A percentile compares a stretch with the other conserved stretches of the same genome.
phyloP scores from a whole-genome alignment of 768 basidiomycete species.

The Tephrocybe sp. region DNA sequence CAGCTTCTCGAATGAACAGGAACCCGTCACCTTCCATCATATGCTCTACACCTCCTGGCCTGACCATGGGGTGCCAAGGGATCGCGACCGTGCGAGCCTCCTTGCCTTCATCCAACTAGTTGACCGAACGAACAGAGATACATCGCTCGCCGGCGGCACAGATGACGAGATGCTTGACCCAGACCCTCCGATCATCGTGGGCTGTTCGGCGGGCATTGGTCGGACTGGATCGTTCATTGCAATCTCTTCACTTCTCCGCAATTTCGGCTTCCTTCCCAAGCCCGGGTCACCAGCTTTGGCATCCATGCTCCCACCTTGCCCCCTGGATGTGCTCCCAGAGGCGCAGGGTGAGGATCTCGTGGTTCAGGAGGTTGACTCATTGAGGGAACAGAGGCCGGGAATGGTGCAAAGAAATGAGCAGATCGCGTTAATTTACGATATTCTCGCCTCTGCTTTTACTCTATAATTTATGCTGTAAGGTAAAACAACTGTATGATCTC shows the following conservation, averaged over 20 bases:
- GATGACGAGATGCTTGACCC: conserved; percentile 37
- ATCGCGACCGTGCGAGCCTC: conserved; percentile 57
- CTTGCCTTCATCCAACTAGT: conserved; percentile 65
- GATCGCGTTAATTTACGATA: conserved; percentile 61
- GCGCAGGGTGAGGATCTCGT: conserved; percentile 55
- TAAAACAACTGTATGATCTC: background rate
- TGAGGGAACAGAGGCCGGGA: conserved; percentile 78
- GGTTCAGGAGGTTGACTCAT: conserved; percentile 68
- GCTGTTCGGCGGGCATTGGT: conserved; percentile 88
- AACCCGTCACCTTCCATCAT: conserved; percentile 61
- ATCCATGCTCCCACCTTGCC: conserved; percentile 43
- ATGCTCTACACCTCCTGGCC: conserved; percentile 80
- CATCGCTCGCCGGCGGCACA: conserved; percentile 25
- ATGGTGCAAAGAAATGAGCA: conserved; percentile 83
- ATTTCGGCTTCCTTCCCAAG: conserved; percentile 46
- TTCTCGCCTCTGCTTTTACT: conserved; percentile 36
- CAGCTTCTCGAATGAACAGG: conserved; percentile 20
- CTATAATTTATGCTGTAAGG: background rate
- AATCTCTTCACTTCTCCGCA: conserved; percentile 73
- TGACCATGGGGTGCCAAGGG: conserved; percentile 77
- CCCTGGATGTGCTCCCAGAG: conserved; percentile 57
- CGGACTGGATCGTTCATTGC: conserved; percentile 88
- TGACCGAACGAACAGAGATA: conserved; percentile 57
- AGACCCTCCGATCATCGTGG: conserved; percentile 78
- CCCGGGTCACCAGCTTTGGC: conserved; percentile 28